Percentiles rank a stretch among this genome's conserved stretches.
Evolutionary conservation across 2,329 filamentous ascomycete species (phyloP).

Genomic region (Alternaria novae-zelandiae): DNA sequence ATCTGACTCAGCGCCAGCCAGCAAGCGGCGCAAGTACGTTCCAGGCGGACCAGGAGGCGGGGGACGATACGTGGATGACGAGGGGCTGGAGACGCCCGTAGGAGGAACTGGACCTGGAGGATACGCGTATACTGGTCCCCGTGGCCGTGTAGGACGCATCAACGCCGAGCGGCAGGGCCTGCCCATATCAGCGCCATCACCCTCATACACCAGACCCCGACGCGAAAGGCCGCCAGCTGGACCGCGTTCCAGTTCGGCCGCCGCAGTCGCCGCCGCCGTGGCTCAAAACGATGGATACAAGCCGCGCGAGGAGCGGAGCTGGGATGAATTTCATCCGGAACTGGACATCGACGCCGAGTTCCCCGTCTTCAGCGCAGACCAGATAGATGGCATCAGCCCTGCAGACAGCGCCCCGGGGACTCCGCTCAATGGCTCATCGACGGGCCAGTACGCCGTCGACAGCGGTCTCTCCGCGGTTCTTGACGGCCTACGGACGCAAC

Average conservation of each 20-base stretch:
- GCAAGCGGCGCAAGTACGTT: conserved; percentile 68
- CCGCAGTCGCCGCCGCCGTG: conserved; percentile 84
- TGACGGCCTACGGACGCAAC: conserved; percentile 44
- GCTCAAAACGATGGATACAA: conserved; percentile 97
- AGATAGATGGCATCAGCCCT: conserved; percentile 75
- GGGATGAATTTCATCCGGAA: conserved; percentile 97
- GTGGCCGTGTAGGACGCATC: conserved; percentile 61
- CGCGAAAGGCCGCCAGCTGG: conserved; percentile 53
- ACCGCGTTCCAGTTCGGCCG: conserved; percentile 83
- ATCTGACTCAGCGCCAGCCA: conserved; percentile 51
- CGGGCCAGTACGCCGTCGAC: conserved; percentile 42
- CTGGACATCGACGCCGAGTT: conserved; percentile 86
- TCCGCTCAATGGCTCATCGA: conserved; percentile 38
- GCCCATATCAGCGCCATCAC: conserved; percentile 54
- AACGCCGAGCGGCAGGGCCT: conserved; percentile 51
- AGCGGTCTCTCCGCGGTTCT: conserved; percentile 44
- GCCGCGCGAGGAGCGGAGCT: conserved; percentile 91
- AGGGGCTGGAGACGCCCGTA: conserved; percentile 66
- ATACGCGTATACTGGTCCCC: conserved; percentile 60
- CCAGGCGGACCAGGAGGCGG: conserved; percentile 87
- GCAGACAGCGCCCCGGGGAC: conserved; percentile 56
- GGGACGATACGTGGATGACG: conserved; percentile 79
- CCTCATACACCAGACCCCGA: conserved; percentile 51
- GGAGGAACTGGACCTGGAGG: conserved; percentile 57
- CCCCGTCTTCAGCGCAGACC: conserved; percentile 78